Evolutionary conservation across 148 eudicot species (phyloP), one percentile per base, ranked within the genome.

Genomic region (Salicornia ramosissima): DNA sequence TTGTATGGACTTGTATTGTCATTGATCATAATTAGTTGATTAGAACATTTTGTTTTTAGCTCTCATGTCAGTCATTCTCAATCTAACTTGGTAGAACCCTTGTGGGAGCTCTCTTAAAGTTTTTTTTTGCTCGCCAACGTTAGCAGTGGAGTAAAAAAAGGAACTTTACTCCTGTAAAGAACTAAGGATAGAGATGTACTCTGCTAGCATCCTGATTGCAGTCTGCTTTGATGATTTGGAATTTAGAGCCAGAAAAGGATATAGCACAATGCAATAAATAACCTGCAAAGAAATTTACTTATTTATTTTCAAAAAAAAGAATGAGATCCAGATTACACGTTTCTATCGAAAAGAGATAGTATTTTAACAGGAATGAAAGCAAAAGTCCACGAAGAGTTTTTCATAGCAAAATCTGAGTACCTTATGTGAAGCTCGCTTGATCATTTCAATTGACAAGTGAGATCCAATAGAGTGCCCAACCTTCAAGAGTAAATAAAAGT

Each of bases 401-500:
- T 39, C 4, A 43, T 57, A 49, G 29, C 36, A 6, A 21, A 63
- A 46, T 31, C 24, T 15, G 26, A 36, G 52, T 15, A 78, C 98
- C 98, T 88, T 88, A 33, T 78, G 52, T 19, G 87, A 78, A 71
- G 51, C 71, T 84, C 83, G 82, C 75, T 77, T 90, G 45, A 83
- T 67, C 46, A 86, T 71, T 76, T 90, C 96, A 36, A 88, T 71
- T 65, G 96, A 83, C 54, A 93, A 88, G 77, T 86, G 81, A 70
- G 94, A 79, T 58, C 98, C 98, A 78, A 93, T 84, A 52, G 98
- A 93, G 75, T 90, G 98, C 65, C 88, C 98, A 73, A 93, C 86
- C 98, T 93, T 72, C 74, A 74, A 82, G 69, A 68, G 40, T 33
- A 57, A 19, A 16, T 18, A 52, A 3, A 70, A 30, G 43, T 69